Evolutionary conservation across 1,139 yeast species (phyloP), one percentile per base, ranked within the genome.

Genomic region (Debaryomyces sp.): DNA sequence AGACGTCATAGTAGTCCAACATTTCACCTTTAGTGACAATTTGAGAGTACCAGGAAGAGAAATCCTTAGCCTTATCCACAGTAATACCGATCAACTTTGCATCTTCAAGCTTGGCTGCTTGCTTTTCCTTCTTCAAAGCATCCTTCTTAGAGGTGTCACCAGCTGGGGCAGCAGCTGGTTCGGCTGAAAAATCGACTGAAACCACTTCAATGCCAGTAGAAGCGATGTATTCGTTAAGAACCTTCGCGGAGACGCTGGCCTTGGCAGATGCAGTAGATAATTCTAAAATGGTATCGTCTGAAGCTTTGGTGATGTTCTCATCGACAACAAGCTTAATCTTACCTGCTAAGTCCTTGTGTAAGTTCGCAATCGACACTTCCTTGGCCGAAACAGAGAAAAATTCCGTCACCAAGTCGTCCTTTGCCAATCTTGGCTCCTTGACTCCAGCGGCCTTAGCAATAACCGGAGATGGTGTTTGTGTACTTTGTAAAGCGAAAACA

Each of bases 1-100:
- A 92, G 47, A 95, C 97, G 67, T 95, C 99, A 65, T 95, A 94
- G 77, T 95, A 95, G 69, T 95, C 99, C 65, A 95, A 80, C 96
- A 95, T 89, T 72, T 95, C 99, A 70, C 97, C 96, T 76, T 95
- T 95, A 62, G 94, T 87, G 55, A 91, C 80, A 51, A 95, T 87
- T 76, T 95, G 98, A 57, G 92, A 91, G 77, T 94, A 95, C 99
- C 99, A 95, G 47, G 91, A 84, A 53, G 99, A 84, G 78, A 95
- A 95, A 66, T 95, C 99, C 62, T 83, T 78, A 54, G 85, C 81
- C 75, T 94, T 95, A 69, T 91, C 96, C 46, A 88, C 96, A 42
- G 98, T 95, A 66, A 95, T 92, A 69, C 99, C 99, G 59, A 94
- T 90, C 63, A 94, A 77, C 62, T 94, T 94, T 49, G 97, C 96